These are phyloP conservation scores for Deinandra increscens DNA, from an alignment of 129 eudicot genomes.

Conservation along the genomic window DNA sequence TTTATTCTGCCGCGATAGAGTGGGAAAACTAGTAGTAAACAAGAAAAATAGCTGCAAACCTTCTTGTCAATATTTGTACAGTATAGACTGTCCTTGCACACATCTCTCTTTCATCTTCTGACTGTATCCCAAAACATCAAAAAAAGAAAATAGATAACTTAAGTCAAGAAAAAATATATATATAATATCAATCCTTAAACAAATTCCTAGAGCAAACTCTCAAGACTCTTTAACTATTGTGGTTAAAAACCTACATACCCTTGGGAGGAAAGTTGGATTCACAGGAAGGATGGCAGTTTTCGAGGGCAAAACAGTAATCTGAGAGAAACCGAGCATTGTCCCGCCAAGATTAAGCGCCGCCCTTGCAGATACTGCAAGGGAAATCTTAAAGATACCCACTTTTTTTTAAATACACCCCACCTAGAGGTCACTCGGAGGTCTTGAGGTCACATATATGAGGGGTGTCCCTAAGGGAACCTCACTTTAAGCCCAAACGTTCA, in stretches of 20 bases:
- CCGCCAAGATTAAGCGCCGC: conserved; percentile 77
- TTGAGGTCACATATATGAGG: too few species aligned
- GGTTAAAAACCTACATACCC: conserved; percentile 47
- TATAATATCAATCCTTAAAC: neutral
- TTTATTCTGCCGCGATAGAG: neutral
- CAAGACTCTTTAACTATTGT: neutral
- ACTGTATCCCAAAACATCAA: conserved; percentile 40
- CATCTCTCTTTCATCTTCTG: conserved; percentile 96
- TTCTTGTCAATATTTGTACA: conserved; percentile 94
- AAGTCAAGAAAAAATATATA: neutral
- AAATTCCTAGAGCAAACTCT: neutral
- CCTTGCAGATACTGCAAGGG: conserved; percentile 77
- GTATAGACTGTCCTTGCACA: conserved; percentile 95
- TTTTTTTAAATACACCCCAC: too few species aligned
- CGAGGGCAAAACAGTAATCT: conserved; percentile 82
- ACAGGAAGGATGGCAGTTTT: conserved; percentile 97
- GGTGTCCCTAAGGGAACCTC: too few species aligned
- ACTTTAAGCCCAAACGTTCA: too few species aligned
- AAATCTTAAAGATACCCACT: too few species aligned
- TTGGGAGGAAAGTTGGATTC: conserved; percentile 93
- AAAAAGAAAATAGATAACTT: neutral
- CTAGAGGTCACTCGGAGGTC: too few species aligned
- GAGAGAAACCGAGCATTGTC: conserved; percentile 77
- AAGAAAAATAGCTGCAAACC: conserved; percentile 26
- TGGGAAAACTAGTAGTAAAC: neutral